These are phyloP conservation scores for Musa beccarii DNA, from an alignment of 176 grass and related monocot species.

Conservation along the genomic window DNA sequence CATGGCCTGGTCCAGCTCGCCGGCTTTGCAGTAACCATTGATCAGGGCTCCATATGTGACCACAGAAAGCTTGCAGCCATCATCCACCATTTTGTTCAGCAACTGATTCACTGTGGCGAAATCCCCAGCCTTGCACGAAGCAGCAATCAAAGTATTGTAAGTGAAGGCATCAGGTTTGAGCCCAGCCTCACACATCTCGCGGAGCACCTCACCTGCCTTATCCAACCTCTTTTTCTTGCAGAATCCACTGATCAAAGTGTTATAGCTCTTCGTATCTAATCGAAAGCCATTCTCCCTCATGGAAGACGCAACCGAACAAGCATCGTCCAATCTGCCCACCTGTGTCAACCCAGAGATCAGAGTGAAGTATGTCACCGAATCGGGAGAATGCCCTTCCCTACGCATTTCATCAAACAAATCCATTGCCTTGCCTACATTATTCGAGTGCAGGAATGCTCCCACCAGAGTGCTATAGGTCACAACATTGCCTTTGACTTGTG, in stretches of 20 bases:
- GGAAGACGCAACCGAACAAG: constrained; percentile 22
- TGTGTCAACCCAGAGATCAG: constrained; percentile 68
- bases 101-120: constrained; percentile 40
- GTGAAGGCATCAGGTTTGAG: constrained; percentile 54
- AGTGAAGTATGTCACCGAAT: constrained; percentile 52
- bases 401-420: constrained; percentile 61
- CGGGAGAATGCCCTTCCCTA: constrained; percentile 36
- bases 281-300: constrained; percentile 65
- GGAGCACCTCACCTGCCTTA: constrained; percentile 37
- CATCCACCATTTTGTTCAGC: constrained; percentile 52
- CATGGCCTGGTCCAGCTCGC: constrained; percentile 49
- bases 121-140: constrained; percentile 48
- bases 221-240: constrained; percentile 51
- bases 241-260: constrained; percentile 62
- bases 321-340: constrained; percentile 48
- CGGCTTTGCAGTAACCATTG: constrained; percentile 75
- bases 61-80: constrained; percentile 46
- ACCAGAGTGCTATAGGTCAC: constrained; percentile 52
- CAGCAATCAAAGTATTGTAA: constrained; percentile 65
- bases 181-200: constrained; percentile 42
- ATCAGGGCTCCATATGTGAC: constrained; percentile 69
- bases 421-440: constrained; percentile 54
- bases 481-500: constrained; percentile 33
- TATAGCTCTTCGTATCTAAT: constrained; percentile 55
- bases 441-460: constrained; percentile 58